Conservation (phyloP, 2,329 filamentous ascomycete genomes). For the Fusarium nematophilum region DNA sequence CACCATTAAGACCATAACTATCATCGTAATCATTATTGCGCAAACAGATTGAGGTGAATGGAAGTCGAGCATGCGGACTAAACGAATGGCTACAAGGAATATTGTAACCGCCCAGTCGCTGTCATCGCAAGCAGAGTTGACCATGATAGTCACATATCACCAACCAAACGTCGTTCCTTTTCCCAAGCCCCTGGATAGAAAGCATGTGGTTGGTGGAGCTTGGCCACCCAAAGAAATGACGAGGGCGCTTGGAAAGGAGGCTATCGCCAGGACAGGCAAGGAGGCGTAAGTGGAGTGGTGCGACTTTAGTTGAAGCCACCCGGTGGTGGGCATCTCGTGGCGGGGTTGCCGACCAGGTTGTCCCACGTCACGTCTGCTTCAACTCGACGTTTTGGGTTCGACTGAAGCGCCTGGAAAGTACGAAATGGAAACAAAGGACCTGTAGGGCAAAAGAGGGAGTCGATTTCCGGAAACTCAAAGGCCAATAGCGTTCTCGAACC, state of each 20-base stretch:
- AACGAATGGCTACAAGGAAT: no score
- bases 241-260: constrained; percentile 30
- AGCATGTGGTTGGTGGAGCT: constrained; percentile 24
- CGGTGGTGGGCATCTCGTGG: constrained; percentile 25
- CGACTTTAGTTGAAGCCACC: constrained; percentile 30
- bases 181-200: background rate
- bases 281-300: constrained; percentile 28
- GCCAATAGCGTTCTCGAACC: no score
- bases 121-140: no score
- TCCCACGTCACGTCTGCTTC: constrained; percentile 3
- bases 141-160: no score
- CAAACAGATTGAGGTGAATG: no score
- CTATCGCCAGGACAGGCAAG: constrained; percentile 32
- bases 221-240: constrained; percentile 24
- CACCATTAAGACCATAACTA: no score
- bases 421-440: no score
- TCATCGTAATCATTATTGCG: no score
- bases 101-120: no score
- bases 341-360: constrained; percentile 20
- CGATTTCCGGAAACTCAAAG: no score
- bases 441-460: no score
- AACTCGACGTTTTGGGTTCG: background rate
- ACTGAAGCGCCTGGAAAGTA: background rate
- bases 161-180: background rate
- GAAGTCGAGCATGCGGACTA: no score